Evolutionary conservation across 2,329 filamentous ascomycete species (phyloP), one percentile per base, ranked within the genome.

Genomic region (Colletotrichum zoysiae): DNA sequence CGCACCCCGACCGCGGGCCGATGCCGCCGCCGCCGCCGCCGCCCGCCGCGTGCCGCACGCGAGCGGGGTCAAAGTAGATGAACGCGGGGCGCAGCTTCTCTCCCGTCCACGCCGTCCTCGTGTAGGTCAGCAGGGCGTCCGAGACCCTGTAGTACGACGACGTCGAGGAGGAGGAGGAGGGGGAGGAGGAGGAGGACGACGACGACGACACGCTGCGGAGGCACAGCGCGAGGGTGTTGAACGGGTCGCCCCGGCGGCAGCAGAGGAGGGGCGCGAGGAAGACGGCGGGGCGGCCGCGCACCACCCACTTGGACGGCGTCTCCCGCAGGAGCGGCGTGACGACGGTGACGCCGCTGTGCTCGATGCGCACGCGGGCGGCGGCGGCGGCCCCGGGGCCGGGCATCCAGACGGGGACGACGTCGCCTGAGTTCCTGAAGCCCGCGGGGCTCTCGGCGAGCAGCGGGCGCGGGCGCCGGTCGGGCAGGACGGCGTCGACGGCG

Each of bases 201-300:
- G n/a, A n/a, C n/a, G n/a, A n/a, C n/a, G n/a, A n/a, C n/a, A n/a
- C n/a, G n/a, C n/a, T 61, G 26, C 44, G 23, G 9, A 63, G 18
- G 16, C 46, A 30, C 1, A 63, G n/a, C 23, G 60, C 60, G 60
- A 63, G 40, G n/a, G 9, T 30, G 33, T 63, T 63, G 33, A 63
- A 35, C 1, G 20, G 16, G 2, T 63, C 18, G n/a, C 5, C 40
- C 4, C 33, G 14, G 2, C 33, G 46, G 5, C 23, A 46, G 20
- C 60, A 63, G 11, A 38, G 60, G 4, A 63, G 23, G 8, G 60
- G 48, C n/a, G 60, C 60, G 6, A 63, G 48, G 35, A 40, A 63
- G 6, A 40, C 35, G 33, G 6, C 12, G 23, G 14, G 3, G 2
- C 5, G 33, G 6, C 44, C 5, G 14, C 11, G 7, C 44, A 9